phyloP scores from a whole-genome alignment of 2,329 filamentous ascomycete genomes.

The Colletotrichum coccodes region DNA sequence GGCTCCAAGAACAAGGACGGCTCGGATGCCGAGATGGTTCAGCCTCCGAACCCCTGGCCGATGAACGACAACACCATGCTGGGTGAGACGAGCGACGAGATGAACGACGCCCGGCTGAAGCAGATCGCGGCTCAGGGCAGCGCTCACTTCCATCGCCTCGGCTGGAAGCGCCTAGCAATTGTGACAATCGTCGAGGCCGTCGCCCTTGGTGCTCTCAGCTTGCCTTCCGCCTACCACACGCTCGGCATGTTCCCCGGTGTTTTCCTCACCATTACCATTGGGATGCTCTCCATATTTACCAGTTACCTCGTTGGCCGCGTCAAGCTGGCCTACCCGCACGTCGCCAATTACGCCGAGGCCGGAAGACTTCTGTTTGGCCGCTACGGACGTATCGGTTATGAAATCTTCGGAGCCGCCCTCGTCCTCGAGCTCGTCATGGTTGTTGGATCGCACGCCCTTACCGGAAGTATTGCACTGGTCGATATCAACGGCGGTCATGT shows the following conservation, averaged over 20 bases:
- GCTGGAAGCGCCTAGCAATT: conserved; percentile 66
- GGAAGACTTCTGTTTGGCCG: conserved; percentile 66
- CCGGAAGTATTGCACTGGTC: conserved; percentile 75
- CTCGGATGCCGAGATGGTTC: conserved; percentile 22
- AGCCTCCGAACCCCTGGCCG: conserved; percentile 25
- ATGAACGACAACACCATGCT: conserved; percentile 29
- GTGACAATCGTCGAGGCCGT: conserved; percentile 67
- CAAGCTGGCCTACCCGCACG: conserved; percentile 62
- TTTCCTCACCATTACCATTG: conserved; percentile 53
- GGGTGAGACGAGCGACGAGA: conserved; percentile 38
- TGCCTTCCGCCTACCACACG: conserved; percentile 61
- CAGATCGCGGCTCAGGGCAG: conserved; percentile 56
- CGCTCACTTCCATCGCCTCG: conserved; percentile 62
- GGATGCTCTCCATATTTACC: conserved; percentile 59
- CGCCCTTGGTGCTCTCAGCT: conserved; percentile 62
- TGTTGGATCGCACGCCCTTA: conserved; percentile 77
- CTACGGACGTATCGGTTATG: conserved; percentile 63
- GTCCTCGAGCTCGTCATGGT: conserved; percentile 74
- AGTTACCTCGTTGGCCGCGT: conserved; percentile 58
- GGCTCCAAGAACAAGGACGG: conserved; percentile 15
- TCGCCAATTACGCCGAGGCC: conserved; percentile 76
- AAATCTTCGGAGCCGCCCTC: conserved; percentile 70
- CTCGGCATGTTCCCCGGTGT: conserved; percentile 64
- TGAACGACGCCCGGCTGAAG: conserved; percentile 53
- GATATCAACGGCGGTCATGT: conserved; percentile 66